phyloP scores from a whole-genome alignment of 768 basidiomycete genomes.

The Cytidiella melzeri region DNA sequence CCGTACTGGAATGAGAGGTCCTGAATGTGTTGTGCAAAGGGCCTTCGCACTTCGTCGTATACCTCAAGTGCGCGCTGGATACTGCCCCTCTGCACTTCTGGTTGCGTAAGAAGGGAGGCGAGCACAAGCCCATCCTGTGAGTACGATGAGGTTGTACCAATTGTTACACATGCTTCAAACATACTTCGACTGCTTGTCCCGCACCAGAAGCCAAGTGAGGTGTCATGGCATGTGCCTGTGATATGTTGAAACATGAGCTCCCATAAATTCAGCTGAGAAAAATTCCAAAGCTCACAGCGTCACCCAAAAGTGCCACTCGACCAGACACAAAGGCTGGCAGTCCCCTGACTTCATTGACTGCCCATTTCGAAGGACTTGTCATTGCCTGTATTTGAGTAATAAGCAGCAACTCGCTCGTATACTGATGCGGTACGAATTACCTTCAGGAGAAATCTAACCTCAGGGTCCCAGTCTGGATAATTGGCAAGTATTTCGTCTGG shows the following conservation, averaged over 20 bases:
- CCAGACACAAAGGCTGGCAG: slow-evolving; percentile 22
- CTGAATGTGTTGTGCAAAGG: slow-evolving; percentile 16
- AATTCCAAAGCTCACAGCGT: slow-evolving; percentile 19
- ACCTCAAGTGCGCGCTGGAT: slow-evolving; percentile 10
- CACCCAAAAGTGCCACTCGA: slow-evolving; percentile 22
- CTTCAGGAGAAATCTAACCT: neutral
- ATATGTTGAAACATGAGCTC: neutral
- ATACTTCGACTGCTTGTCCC: slow-evolving; percentile 23
- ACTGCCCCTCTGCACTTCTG: slow-evolving; percentile 17
- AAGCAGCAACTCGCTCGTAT: neutral
- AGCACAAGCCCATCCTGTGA: slow-evolving; percentile 8
- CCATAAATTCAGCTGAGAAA: no score
- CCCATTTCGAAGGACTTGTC: slow-evolving; percentile 17
- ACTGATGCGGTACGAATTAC: neutral
- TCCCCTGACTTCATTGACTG: slow-evolving; percentile 13
- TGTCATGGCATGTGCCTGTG: slow-evolving; percentile 16
- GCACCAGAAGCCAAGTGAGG: slow-evolving; percentile 14
- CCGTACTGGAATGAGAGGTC: slow-evolving; percentile 8
- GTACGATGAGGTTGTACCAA: no score
- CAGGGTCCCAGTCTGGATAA: slow-evolving; percentile 17
- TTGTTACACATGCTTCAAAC: neutral
- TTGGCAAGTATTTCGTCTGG: slow-evolving; percentile 28
- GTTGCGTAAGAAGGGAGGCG: slow-evolving; percentile 13
- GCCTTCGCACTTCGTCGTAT: slow-evolving; percentile 2
- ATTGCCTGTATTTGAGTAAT: slow-evolving; percentile 9